phyloP scores from a whole-genome alignment of 352 stramenopile species.

The Blastocystis sp. region DNA sequence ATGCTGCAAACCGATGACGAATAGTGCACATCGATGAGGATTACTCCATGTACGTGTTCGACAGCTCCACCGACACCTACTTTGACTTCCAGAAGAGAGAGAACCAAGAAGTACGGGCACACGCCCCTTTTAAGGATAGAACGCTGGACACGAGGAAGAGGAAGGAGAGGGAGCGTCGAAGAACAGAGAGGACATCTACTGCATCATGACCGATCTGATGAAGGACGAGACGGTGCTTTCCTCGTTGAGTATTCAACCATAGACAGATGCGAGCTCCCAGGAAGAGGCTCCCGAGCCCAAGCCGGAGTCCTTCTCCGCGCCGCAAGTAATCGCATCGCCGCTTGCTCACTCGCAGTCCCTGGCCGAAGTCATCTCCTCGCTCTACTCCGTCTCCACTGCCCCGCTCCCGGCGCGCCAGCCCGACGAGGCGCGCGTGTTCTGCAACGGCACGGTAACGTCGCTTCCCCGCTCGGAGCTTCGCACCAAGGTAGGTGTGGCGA shows the following conservation, averaged over 20 bases:
- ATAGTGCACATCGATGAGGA: constrained; percentile 34
- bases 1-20: background rate
- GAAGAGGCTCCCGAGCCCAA: background rate
- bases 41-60: constrained; percentile 37
- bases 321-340: background rate
- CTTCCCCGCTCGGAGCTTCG: background rate
- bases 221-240: constrained; percentile 12
- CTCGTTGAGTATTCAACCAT: background rate
- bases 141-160: background rate
- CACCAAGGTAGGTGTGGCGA: background rate
- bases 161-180: background rate
- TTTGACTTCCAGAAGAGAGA: background rate
- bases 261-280: background rate
- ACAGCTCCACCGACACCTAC: background rate
- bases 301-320: background rate
- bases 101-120: background rate
- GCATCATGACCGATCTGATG: constrained; percentile 60
- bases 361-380: background rate
- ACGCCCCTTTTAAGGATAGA: background rate
- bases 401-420: background rate
- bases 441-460: background rate
- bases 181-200: constrained; percentile 53
- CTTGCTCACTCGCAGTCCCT: background rate
- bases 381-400: constrained; percentile 6
- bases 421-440: background rate